Evolutionary conservation across 352 stramenopile genomes (phyloP).

Genomic region (Phytopythium ostracodes): DNA sequence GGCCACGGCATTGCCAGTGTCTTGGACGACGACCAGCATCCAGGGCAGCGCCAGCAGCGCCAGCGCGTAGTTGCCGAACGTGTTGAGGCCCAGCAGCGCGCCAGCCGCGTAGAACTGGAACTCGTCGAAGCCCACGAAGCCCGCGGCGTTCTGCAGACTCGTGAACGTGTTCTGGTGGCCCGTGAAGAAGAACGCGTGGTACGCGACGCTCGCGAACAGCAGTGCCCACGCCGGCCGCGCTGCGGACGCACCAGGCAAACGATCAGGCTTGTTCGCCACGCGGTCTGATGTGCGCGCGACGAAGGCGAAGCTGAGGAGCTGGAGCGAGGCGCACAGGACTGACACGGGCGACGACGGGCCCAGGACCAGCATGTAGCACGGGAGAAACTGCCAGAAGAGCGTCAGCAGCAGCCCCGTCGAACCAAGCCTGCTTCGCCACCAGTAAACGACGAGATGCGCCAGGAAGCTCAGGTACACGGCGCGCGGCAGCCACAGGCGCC

Average conservation of each 20-base stretch:
- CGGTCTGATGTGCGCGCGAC: conserved; percentile 6
- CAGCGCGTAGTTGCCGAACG: conserved; percentile 72
- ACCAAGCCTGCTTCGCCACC: background rate
- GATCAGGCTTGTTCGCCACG: background rate
- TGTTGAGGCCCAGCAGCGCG: conserved; percentile 82
- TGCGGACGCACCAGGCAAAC: background rate
- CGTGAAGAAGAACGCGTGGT: conserved; percentile 83
- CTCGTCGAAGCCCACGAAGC: conserved; percentile 86
- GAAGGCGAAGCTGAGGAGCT: conserved; percentile 40
- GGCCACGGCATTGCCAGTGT: background rate
- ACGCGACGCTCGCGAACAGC: conserved; percentile 54
- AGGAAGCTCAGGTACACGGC: conserved; percentile 43
- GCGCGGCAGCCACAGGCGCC: conserved; percentile 57
- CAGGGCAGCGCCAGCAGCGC: conserved; percentile 35
- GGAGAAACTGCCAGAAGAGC: conserved; percentile 40
- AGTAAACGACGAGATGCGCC: conserved; percentile 10
- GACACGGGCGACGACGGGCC: conserved; percentile 59
- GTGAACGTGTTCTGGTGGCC: conserved; percentile 89
- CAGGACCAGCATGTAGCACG: conserved; percentile 56
- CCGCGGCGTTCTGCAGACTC: conserved; percentile 86
- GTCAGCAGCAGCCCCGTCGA: background rate
- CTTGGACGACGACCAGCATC: conserved; percentile 9
- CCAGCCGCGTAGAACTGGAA: conserved; percentile 81
- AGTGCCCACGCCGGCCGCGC: conserved; percentile 29
- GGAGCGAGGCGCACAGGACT: conserved; percentile 37